Conservation (phyloP, 1,284 basidiomycete species). For the Moesziomyces sp. region DNA sequence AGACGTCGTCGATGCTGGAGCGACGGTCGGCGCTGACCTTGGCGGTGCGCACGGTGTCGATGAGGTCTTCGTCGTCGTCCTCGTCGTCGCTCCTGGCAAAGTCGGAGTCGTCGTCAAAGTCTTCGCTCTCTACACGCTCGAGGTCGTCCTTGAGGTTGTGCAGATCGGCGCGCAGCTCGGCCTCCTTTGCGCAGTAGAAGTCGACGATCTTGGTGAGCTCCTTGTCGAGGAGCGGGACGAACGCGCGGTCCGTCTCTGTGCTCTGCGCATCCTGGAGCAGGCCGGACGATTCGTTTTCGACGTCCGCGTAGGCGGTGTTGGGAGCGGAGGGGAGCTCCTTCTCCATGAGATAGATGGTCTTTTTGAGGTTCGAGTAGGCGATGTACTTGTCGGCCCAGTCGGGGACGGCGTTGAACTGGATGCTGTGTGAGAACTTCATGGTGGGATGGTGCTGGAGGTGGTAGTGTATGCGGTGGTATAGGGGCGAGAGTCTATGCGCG, state of each 20-base stretch:
- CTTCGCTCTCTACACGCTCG: constrained; percentile 55
- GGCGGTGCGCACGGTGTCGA: constrained; percentile 48
- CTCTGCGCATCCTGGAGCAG: constrained; percentile 41
- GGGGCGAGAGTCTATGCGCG: constrained; percentile 9
- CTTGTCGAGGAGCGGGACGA: constrained; percentile 75
- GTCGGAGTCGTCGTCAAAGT: constrained; percentile 75
- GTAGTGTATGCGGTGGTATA: constrained; percentile 13
- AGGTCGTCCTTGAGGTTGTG: constrained; percentile 53
- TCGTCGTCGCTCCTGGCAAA: constrained; percentile 71
- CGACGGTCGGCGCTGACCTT: constrained; percentile 45
- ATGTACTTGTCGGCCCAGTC: constrained; percentile 97
- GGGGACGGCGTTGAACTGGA: constrained; percentile 91
- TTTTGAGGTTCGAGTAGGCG: constrained; percentile 66
- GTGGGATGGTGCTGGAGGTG: constrained; percentile 18
- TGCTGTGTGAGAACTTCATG: constrained; percentile 73
- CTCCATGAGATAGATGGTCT: constrained; percentile 65
- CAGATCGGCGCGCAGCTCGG: constrained; percentile 70
- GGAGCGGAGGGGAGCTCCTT: constrained; percentile 50
- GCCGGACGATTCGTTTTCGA: constrained; percentile 61
- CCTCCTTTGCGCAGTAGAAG: constrained; percentile 77
- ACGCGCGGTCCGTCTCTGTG: constrained; percentile 59
- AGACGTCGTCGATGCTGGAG: constrained; percentile 56
- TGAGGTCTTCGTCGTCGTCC: constrained; percentile 69
- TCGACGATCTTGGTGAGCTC: constrained; percentile 84
- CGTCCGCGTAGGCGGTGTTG: constrained; percentile 31